Percentiles rank a stretch among this genome's conserved stretches.
Evolutionary conservation across 192 early-diverging fungal species (phyloP).

Genomic region (Coemansia sp.): DNA sequence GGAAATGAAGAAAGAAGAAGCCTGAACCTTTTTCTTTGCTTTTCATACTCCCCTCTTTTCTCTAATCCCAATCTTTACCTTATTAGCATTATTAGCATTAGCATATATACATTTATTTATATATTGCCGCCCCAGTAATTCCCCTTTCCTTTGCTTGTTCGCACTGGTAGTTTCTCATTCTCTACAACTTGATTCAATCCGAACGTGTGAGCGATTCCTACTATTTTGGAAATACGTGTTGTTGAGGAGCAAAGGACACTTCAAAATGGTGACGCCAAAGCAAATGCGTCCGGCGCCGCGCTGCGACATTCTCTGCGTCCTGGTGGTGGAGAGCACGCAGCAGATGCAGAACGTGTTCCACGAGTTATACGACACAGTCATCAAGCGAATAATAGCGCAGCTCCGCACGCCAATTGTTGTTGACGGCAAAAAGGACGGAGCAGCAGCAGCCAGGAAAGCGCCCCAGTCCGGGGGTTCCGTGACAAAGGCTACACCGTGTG

Average conservation of each 20-base stretch:
- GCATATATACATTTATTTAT: no score
- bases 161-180: no score
- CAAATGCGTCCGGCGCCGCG: slow-evolving; percentile 50
- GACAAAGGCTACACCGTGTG: slow-evolving; percentile 50
- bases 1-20: no score
- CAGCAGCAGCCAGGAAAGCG: slow-evolving; percentile 4
- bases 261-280: slow-evolving; percentile 38
- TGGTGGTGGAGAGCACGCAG: slow-evolving; percentile 54
- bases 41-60: no score
- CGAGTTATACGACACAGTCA: slow-evolving; percentile 49
- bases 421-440: slow-evolving; percentile 28
- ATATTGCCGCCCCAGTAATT: no score
- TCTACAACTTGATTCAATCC: no score
- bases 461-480: slow-evolving; percentile 2
- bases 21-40: no score
- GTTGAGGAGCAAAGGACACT: background rate
- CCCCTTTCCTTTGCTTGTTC: no score
- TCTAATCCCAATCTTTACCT: no score
- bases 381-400: slow-evolving; percentile 47
- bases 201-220: no score
- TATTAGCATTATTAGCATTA: no score
- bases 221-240: background rate
- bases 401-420: slow-evolving; percentile 43
- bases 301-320: slow-evolving; percentile 54
- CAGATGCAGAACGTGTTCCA: slow-evolving; percentile 46